These are phyloP conservation scores for Rhynchospora breviuscula DNA, from an alignment of 176 grass and related monocot species.

Conservation along the genomic window DNA sequence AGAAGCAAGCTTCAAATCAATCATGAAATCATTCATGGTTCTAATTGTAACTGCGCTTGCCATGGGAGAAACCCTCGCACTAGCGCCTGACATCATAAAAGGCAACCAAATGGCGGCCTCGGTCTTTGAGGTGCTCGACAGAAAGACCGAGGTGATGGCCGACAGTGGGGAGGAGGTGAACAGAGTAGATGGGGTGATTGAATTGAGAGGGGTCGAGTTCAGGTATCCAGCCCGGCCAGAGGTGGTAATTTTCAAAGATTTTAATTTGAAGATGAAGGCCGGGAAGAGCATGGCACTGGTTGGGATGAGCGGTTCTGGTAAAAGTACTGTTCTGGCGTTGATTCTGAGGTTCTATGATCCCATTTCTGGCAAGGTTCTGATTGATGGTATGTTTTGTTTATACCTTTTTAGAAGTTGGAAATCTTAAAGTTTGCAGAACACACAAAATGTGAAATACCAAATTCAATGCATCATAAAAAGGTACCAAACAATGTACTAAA, in stretches of 20 bases:
- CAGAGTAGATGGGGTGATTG: constrained; percentile 62
- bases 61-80: constrained; percentile 76
- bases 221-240: constrained; percentile 74
- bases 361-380: constrained; percentile 60
- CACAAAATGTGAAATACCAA: background rate
- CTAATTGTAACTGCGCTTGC: constrained; percentile 85
- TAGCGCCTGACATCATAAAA: constrained; percentile 91
- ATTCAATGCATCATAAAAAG: background rate
- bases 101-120: constrained; percentile 95
- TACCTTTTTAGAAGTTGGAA: background rate
- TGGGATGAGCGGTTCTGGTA: constrained; percentile 91
- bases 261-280: constrained; percentile 74
- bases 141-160: constrained; percentile 60
- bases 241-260: constrained; percentile 63
- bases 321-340: constrained; percentile 78
- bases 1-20: constrained; percentile 72
- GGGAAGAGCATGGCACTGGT: constrained; percentile 97
- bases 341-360: constrained; percentile 87
- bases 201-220: constrained; percentile 69
- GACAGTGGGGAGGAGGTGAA: constrained; percentile 66
- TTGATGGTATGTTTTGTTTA: constrained; percentile 54
- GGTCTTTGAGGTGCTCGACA: constrained; percentile 82
- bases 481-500: background rate
- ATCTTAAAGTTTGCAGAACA: too few relatives aligned
- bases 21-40: constrained; percentile 98